phyloP scores from a whole-genome alignment of 2,329 filamentous ascomycete genomes.

The Fusarium luffae region DNA sequence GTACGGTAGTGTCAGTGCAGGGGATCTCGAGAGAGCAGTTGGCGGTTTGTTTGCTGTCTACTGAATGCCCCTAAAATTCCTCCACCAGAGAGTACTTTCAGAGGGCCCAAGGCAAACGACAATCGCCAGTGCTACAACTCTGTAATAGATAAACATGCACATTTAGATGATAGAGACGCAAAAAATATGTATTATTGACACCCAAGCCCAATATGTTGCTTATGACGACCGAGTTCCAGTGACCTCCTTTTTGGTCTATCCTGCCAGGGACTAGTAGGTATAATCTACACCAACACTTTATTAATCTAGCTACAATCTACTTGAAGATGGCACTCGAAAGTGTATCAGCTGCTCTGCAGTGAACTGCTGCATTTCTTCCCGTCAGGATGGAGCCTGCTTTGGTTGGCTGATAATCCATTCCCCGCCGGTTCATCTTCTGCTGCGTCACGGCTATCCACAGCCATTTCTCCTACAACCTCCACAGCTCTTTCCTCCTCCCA shows the following conservation, averaged over 20 bases:
- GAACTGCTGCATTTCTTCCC: background rate
- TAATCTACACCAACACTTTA: background rate
- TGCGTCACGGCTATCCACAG: background rate
- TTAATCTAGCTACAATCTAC: background rate
- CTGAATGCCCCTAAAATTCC: background rate
- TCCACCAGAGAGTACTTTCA: background rate
- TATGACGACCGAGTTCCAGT: background rate
- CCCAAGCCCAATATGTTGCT: background rate
- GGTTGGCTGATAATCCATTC: background rate
- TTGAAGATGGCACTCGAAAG: background rate
- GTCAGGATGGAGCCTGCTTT: background rate
- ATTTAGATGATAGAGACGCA: background rate
- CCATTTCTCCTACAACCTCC: background rate
- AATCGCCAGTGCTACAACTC: background rate
- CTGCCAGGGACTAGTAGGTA: background rate
- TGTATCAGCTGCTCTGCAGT: background rate
- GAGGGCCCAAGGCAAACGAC: background rate
- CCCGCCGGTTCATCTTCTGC: background rate
- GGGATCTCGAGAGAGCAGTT: background rate
- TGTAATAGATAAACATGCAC: background rate
- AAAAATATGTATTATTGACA: too few species aligned
- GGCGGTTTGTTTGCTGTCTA: conserved; percentile 10
- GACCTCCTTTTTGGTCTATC: background rate
- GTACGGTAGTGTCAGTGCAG: background rate
- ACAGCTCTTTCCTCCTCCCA: background rate